Evolutionary conservation across 495 filamentous ascomycete genomes (phyloP), one percentile per base, ranked within the genome.

Genomic region (Penicillium longicatenatum): DNA sequence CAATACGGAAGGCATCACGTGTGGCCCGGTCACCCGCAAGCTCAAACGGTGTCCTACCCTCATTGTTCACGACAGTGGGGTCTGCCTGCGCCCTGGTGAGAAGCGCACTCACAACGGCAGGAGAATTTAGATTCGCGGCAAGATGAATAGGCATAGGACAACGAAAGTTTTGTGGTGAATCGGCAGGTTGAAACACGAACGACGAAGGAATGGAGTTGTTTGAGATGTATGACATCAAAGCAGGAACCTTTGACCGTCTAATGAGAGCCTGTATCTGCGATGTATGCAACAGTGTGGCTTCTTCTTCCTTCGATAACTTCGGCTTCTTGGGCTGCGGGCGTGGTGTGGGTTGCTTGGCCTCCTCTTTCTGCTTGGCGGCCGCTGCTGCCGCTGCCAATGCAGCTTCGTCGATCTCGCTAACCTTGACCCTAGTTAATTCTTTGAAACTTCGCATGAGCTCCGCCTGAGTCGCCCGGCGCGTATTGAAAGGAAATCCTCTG

Each of bases 371-470:
- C 29, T 61, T 64, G 44, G 59, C 47, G 68, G 55, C 59, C 75
- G 70, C 71, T 35, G 76, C 75, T 10, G 78, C 72, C 39, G 82
- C 79, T 8, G 75, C 75, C 20, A 84, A 75, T 7, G 78, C 79
- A 21, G 71, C 77, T 72, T 90, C 80, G 58, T 88, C 81, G 31
- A 98, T 81, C 50, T 87, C 82, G 55, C 83, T 87, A 48, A 96
- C 77, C 71, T 98, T 97, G 10, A 95, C 82, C 2, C 93, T 79
- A 0, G 94, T 98, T 6, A 98, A 79, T 68, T 98, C 95, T 55
- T 92, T 87, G 64, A 97, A 98, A 48, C 86, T 84, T 19, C 92
- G 84, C 89, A 97, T 92, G 1, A 98, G 86, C 71, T 98, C 94
- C 33, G 85, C 89, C 60, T 98, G 92, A 0, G 94, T 98, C 3